Evolutionary conservation across 78 protist species (phyloP).

Genomic region (Cavenderia fasciculata): DNA sequence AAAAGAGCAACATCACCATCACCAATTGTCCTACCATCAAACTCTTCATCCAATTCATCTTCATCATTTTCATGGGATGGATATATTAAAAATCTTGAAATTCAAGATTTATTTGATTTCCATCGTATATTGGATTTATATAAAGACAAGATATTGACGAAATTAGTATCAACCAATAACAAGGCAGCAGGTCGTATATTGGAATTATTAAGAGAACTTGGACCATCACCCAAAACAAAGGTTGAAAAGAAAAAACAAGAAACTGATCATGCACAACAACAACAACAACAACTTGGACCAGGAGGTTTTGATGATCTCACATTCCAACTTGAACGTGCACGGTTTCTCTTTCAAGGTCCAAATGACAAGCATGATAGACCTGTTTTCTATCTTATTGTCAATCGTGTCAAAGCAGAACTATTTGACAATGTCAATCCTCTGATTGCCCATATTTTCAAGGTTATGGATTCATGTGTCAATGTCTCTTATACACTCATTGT

Average conservation of each 20-base stretch:
- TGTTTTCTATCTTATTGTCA: constrained; percentile 68
- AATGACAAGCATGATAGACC: constrained; percentile 57
- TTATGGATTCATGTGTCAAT: constrained; percentile 55
- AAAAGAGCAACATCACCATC: background rate
- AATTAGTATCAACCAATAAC: background rate
- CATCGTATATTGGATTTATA: constrained; percentile 73
- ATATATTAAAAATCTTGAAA: constrained; percentile 29
- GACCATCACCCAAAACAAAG: constrained; percentile 79
- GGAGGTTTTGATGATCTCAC: constrained; percentile 58
- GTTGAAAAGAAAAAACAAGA: constrained; percentile 55
- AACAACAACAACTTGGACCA: background rate
- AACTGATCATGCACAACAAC: constrained; percentile 27
- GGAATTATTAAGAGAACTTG: constrained; percentile 50
- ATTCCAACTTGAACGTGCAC: constrained; percentile 56
- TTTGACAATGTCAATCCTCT: constrained; percentile 71
- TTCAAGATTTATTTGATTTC: constrained; percentile 67
- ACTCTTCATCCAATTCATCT: no score
- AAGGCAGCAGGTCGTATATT: constrained; percentile 11
- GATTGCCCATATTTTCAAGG: constrained; percentile 72
- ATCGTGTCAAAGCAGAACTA: constrained; percentile 49
- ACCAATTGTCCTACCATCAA: no score
- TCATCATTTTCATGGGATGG: no score
- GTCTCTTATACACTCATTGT: constrained; percentile 52
- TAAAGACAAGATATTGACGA: constrained; percentile 14
- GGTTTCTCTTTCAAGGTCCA: constrained; percentile 82